phyloP scores from a whole-genome alignment of 108 stramenopile genomes.

The Pseudonitzschia multistriata region DNA sequence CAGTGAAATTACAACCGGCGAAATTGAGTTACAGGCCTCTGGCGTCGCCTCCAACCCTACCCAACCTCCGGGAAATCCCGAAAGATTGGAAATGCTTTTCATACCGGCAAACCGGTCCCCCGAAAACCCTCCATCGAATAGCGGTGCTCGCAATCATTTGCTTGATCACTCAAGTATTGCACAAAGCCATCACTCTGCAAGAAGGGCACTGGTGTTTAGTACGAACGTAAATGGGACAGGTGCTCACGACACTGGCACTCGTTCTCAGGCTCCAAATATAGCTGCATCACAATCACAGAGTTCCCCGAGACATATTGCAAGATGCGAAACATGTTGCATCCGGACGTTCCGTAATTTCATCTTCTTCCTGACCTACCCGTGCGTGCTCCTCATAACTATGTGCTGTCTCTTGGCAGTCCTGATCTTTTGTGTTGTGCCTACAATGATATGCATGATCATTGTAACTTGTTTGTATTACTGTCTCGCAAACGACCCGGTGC shows the following conservation, averaged over 20 bases:
- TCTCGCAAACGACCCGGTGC: conserved; percentile 22
- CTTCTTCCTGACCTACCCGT: conserved; percentile 17
- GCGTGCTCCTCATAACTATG: conserved; percentile 22
- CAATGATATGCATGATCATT: conserved; percentile 11
- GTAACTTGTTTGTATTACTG: conserved; percentile 30
- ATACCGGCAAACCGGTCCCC: background rate
- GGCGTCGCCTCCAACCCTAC: background rate
- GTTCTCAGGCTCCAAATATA: no score
- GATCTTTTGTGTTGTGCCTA: conserved; percentile 30
- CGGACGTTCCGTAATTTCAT: conserved; percentile 1
- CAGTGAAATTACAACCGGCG: background rate
- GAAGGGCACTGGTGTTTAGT: no score
- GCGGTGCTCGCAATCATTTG: background rate
- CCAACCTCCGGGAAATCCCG: background rate
- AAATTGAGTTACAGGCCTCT: background rate
- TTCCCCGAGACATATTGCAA: no score
- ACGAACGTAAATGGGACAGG: no score
- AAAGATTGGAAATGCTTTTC: background rate
- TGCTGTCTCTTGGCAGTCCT: conserved; percentile 2
- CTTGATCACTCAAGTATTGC: background rate
- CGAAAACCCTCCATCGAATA: background rate
- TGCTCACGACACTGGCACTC: no score
- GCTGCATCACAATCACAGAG: no score
- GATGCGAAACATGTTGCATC: no score
- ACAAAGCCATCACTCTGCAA: no score